Evolutionary conservation across 2,329 filamentous ascomycete genomes (phyloP).

Genomic region (Colletotrichum caudatum): DNA sequence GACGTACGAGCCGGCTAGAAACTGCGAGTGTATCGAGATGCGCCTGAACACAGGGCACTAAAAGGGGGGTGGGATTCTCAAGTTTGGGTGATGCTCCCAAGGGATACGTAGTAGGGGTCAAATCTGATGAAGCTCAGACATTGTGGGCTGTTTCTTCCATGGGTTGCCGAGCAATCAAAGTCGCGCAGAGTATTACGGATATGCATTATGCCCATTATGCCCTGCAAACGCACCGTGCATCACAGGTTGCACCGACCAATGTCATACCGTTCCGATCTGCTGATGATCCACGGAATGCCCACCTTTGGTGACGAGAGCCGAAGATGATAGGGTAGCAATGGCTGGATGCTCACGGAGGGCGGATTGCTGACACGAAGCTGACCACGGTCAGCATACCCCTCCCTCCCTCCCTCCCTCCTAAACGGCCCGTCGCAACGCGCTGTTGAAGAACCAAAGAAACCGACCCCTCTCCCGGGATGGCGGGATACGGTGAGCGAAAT

Average conservation of each 20-base stretch:
- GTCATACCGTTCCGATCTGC: slow-evolving; percentile 2
- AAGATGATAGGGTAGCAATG: slow-evolving; percentile 16
- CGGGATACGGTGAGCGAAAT: slow-evolving; percentile 28
- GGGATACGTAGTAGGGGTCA: too few species aligned
- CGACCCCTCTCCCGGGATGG: slow-evolving; percentile 10
- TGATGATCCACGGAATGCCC: slow-evolving; percentile 6
- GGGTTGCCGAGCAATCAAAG: background rate
- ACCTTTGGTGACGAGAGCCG: slow-evolving; percentile 13
- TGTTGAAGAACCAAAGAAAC: background rate
- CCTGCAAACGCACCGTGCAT: background rate
- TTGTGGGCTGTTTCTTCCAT: background rate
- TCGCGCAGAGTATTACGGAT: background rate
- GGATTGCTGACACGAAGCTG: slow-evolving; percentile 6
- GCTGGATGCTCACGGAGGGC: background rate
- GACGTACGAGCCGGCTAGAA: slow-evolving; percentile 61
- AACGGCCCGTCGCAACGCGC: background rate
- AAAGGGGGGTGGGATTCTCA: background rate
- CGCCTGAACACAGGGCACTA: slow-evolving; percentile 45
- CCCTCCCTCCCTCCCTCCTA: too few species aligned
- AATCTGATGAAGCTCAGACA: background rate
- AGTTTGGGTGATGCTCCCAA: background rate
- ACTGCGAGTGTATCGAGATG: slow-evolving; percentile 48
- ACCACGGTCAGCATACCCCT: slow-evolving; percentile 3
- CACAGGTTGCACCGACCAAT: slow-evolving; percentile 20
- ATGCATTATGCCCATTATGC: too few species aligned